phyloP scores from a whole-genome alignment of 2,329 filamentous ascomycete species.

The Cadophora gregata region DNA sequence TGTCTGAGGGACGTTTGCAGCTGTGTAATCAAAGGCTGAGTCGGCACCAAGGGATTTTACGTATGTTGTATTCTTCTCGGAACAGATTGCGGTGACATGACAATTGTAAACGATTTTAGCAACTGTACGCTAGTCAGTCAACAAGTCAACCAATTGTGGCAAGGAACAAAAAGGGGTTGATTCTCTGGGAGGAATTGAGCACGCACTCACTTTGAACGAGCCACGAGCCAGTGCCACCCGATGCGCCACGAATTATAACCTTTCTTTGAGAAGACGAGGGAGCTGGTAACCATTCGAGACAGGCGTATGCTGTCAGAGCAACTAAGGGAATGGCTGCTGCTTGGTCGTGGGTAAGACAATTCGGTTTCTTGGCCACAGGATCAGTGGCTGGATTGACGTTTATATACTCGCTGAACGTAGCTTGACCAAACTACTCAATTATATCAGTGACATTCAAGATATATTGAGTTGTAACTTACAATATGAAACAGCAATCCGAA shows the following conservation, averaged over 20 bases:
- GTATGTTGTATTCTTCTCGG: slow-evolving; percentile 37
- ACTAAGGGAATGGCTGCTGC: slow-evolving; percentile 53
- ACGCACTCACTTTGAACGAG: slow-evolving; percentile 36
- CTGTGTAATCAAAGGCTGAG: slow-evolving; percentile 41
- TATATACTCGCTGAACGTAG: slow-evolving; percentile 42
- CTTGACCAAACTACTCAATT: slow-evolving; percentile 38
- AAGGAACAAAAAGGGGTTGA: neutral
- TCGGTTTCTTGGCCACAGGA: slow-evolving; percentile 47
- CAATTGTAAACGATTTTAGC: slow-evolving; percentile 40
- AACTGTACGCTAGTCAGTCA: slow-evolving; percentile 27
- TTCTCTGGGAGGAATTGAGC: neutral
- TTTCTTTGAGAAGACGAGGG: slow-evolving; percentile 28
- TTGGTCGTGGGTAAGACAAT: slow-evolving; percentile 49
- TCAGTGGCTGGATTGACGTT: slow-evolving; percentile 37
- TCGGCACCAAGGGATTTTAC: slow-evolving; percentile 39
- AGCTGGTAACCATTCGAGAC: slow-evolving; percentile 40
- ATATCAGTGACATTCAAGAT: neutral
- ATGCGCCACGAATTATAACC: slow-evolving; percentile 40
- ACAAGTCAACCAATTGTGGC: neutral
- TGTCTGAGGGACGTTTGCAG: slow-evolving; percentile 29
- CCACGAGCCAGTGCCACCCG: slow-evolving; percentile 42
- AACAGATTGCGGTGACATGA: slow-evolving; percentile 43
- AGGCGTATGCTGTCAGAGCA: slow-evolving; percentile 48
- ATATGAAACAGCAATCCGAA: slow-evolving; percentile 43
- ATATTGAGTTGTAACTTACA: slow-evolving; percentile 28